Conservation (phyloP, 371 early-diverging fungal genomes). For the Sporodiniella umbellata region DNA sequence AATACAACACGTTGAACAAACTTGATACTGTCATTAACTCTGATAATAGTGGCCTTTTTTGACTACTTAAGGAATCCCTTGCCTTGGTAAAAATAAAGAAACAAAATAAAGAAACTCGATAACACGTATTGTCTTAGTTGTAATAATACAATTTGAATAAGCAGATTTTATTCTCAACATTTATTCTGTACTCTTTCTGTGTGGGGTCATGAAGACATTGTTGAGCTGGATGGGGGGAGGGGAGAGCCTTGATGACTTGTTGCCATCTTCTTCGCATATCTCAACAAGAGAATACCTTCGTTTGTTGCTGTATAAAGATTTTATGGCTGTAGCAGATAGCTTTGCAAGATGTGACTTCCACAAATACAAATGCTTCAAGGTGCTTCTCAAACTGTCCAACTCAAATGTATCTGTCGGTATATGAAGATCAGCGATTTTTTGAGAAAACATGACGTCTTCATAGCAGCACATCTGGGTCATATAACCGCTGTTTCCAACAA, state of each 20-base stretch:
- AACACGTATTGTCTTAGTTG: conserved; percentile 12
- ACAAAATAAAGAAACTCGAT: conserved; percentile 12
- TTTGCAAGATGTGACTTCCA: conserved; percentile 6
- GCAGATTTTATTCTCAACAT: conserved; percentile 8
- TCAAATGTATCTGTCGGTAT: conserved; percentile 10
- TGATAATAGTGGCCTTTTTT: conserved; percentile 11
- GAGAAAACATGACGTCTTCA: conserved; percentile 10
- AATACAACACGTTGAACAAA: conserved; percentile 14
- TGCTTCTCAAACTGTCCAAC: conserved; percentile 5
- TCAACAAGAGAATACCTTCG: conserved; percentile 10
- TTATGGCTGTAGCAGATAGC: conserved; percentile 3
- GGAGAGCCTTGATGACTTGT: conserved; percentile 4
- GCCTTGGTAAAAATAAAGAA: conserved; percentile 10
- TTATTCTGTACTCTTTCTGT: conserved; percentile 12
- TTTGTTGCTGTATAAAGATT: conserved; percentile 13
- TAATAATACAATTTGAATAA: conserved; percentile 11
- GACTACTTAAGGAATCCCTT: conserved; percentile 9
- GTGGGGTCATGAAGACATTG: conserved; percentile 9
- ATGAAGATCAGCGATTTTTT: conserved; percentile 4
- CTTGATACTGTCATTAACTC: conserved; percentile 8
- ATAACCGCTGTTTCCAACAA: conserved; percentile 12
- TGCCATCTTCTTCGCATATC: conserved; percentile 7
- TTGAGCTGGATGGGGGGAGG: conserved; percentile 7
- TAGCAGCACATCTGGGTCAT: conserved; percentile 10
- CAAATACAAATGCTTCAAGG: conserved; percentile 8